Evolutionary conservation across 108 stramenopile species (phyloP).

Genomic region (Cyclotella atomus): DNA sequence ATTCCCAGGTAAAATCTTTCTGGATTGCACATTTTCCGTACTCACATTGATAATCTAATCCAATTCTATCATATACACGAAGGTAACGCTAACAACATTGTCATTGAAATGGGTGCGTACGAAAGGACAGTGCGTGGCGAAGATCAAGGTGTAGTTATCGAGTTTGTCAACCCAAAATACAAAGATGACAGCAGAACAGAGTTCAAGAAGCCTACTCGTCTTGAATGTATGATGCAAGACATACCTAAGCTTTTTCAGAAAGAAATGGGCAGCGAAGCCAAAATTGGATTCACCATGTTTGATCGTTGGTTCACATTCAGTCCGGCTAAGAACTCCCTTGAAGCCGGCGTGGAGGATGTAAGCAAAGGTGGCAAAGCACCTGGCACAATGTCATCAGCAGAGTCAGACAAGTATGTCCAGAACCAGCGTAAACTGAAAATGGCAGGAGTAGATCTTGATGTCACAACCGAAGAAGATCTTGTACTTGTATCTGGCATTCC

Average conservation of each 20-base stretch:
- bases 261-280: conserved; percentile 83
- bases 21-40: neutral
- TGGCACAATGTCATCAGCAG: conserved; percentile 87
- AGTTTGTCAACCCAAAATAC: conserved; percentile 99
- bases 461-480: conserved; percentile 68
- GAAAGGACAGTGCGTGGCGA: conserved; percentile 65
- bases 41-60: conserved; percentile 59
- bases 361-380: conserved; percentile 79
- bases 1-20: conserved; percentile 81
- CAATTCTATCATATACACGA: conserved; percentile 24
- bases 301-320: conserved; percentile 96
- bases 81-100: conserved; percentile 96
- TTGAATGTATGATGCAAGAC: conserved; percentile 97
- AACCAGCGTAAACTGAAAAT: conserved; percentile 85
- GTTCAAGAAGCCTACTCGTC: conserved; percentile 98
- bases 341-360: conserved; percentile 85
- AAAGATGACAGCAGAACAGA: conserved; percentile 89
- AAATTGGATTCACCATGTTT: conserved; percentile 97
- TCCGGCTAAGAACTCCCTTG: conserved; percentile 95
- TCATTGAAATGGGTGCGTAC: conserved; percentile 90
- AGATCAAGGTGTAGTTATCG: conserved; percentile 86
- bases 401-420: conserved; percentile 88
- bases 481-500: conserved; percentile 80
- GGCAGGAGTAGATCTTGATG: conserved; percentile 71
- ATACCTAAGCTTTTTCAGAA: conserved; percentile 96